Evolutionary conservation across 2,329 filamentous ascomycete genomes (phyloP).

Genomic region (Aspergillus hiratsukae): DNA sequence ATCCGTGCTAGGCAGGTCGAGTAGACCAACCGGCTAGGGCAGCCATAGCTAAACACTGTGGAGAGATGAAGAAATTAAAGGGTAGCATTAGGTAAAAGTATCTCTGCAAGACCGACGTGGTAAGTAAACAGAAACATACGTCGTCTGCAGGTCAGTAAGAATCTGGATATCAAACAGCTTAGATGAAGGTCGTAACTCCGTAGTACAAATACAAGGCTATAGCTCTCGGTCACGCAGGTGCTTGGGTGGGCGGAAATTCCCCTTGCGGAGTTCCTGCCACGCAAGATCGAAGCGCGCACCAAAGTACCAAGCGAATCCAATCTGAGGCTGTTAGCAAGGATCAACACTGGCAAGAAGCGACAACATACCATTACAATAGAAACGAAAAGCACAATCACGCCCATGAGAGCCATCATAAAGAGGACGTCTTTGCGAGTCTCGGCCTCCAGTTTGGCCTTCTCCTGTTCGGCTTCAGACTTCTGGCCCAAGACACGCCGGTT

Average conservation of each 20-base stretch:
- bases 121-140: constrained; percentile 24
- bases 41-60: background rate
- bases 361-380: constrained; percentile 72
- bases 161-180: constrained; percentile 19
- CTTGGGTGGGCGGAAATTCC: constrained; percentile 42
- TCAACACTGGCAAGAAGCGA: background rate
- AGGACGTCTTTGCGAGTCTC: constrained; percentile 53
- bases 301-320: constrained; percentile 71
- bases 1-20: constrained; percentile 70
- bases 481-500: constrained; percentile 46
- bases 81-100: constrained; percentile 30
- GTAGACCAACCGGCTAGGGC: background rate
- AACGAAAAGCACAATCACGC: constrained; percentile 67
- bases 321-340: constrained; percentile 44
- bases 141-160: constrained; percentile 23
- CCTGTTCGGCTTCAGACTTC: constrained; percentile 54
- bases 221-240: constrained; percentile 35
- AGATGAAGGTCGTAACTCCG: constrained; percentile 27
- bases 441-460: constrained; percentile 44
- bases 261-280: constrained; percentile 50
- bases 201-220: constrained; percentile 24
- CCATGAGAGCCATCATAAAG: constrained; percentile 65
- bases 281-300: constrained; percentile 79
- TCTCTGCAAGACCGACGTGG: constrained; percentile 19
- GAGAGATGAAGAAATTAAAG: constrained; percentile 8